Conservation (phyloP, 1,139 yeast species). For the Protomyces inundatus region DNA sequence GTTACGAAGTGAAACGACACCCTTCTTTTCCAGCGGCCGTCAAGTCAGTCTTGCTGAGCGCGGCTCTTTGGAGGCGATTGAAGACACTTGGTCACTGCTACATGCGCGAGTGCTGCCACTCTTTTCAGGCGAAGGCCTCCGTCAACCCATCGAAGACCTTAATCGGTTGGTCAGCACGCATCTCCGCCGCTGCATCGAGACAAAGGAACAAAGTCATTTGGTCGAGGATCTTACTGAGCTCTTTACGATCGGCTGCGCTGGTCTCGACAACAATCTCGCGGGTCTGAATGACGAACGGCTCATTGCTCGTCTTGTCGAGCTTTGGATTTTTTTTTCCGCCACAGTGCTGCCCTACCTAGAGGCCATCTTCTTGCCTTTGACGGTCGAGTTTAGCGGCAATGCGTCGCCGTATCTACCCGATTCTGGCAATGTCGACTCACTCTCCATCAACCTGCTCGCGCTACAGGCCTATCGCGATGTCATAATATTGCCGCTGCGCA, state of each 20-base stretch:
- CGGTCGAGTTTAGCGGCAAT: constrained; percentile 46
- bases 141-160: constrained; percentile 54
- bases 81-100: constrained; percentile 49
- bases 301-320: constrained; percentile 38
- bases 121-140: constrained; percentile 47
- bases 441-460: constrained; percentile 38
- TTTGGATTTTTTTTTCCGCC: constrained; percentile 55
- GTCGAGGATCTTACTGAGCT: constrained; percentile 48
- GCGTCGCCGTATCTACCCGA: constrained; percentile 34
- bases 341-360: constrained; percentile 54
- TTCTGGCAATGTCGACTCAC: constrained; percentile 17
- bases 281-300: constrained; percentile 33
- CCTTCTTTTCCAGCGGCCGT: constrained; percentile 9
- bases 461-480: constrained; percentile 40
- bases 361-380: constrained; percentile 58
- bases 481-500: constrained; percentile 41
- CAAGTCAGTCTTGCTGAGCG: background rate
- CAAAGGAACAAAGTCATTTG: constrained; percentile 43
- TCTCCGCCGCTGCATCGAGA: constrained; percentile 44
- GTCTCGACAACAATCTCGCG: constrained; percentile 40
- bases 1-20: background rate
- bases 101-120: constrained; percentile 46
- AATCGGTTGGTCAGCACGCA: constrained; percentile 49
- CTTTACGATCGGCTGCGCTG: constrained; percentile 44
- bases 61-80: constrained; percentile 31